Evolutionary conservation across 108 stramenopile species (phyloP).

Genomic region (Fistulifera pelliculosa): DNA sequence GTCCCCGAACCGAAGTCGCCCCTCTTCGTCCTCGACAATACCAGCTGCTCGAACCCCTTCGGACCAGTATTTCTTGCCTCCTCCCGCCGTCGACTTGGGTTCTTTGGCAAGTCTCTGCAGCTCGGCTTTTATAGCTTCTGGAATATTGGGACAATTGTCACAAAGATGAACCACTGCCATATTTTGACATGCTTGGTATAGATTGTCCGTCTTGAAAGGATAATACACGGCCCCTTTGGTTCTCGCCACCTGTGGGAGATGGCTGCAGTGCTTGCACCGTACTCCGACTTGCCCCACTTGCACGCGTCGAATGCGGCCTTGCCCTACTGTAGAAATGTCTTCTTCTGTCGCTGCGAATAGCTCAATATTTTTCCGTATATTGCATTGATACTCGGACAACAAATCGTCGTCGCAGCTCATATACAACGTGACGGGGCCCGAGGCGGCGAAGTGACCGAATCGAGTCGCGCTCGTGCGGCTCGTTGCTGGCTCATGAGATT

Average conservation of each 20-base stretch:
- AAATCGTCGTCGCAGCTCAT: too few relatives aligned
- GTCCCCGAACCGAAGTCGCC: too few relatives aligned
- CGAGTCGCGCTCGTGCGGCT: background rate
- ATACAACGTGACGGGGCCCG: background rate
- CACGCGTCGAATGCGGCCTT: slow-evolving; percentile 31
- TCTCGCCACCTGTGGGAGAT: slow-evolving; percentile 38
- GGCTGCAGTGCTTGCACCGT: slow-evolving; percentile 58
- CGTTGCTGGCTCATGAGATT: background rate
- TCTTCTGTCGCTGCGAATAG: slow-evolving; percentile 12
- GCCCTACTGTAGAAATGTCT: slow-evolving; percentile 8
- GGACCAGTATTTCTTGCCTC: slow-evolving; percentile 14
- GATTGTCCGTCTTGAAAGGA: slow-evolving; percentile 42
- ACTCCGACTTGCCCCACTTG: slow-evolving; percentile 60
- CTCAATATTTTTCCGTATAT: slow-evolving; percentile 11
- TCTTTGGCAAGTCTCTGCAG: background rate
- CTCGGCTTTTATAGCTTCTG: background rate
- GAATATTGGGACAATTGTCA: slow-evolving; percentile 14
- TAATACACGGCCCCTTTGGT: slow-evolving; percentile 61
- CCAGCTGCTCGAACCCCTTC: background rate
- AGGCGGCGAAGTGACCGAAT: background rate
- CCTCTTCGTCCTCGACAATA: background rate
- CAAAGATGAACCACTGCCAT: slow-evolving; percentile 27
- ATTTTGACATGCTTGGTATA: slow-evolving; percentile 63
- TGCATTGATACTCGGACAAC: background rate
- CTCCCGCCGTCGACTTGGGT: slow-evolving; percentile 1